Conservation (phyloP, 2,329 filamentous ascomycete species). For the Venturia aucupariae region DNA sequence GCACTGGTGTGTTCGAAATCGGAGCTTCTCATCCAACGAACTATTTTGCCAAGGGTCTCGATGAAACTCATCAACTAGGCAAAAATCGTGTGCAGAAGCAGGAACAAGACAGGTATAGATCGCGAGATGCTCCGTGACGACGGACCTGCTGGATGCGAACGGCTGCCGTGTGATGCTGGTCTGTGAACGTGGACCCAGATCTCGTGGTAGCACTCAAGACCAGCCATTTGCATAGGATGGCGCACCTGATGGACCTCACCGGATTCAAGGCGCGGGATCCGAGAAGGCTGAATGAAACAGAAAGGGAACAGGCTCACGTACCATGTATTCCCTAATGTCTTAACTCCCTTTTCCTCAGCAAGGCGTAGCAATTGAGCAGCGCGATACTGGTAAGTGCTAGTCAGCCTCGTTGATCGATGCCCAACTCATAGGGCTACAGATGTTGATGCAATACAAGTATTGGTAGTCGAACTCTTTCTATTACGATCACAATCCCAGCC, state of each 20-base stretch:
- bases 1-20: constrained; percentile 3
- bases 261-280: neutral
- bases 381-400: constrained; percentile 48
- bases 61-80: constrained; percentile 10
- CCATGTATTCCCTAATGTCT: constrained; percentile 91
- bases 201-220: neutral
- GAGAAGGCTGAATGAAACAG: neutral
- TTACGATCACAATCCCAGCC: neutral
- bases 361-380: constrained; percentile 86
- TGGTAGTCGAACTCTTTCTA: neutral
- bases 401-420: constrained; percentile 23
- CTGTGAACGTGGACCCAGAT: neutral
- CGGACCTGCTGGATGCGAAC: constrained; percentile 2
- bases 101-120: neutral
- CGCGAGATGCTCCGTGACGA: constrained; percentile 4
- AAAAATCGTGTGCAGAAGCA: neutral
- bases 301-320: constrained; percentile 42
- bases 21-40: constrained; percentile 4
- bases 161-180: constrained; percentile 6
- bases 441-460: constrained; percentile 3
- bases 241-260: constrained; percentile 9
- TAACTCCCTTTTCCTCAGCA: constrained; percentile 80
- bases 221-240: neutral
- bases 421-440: constrained; percentile 24
- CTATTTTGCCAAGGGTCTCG: neutral